A percentile compares a stretch with the other conserved stretches of the same genome.
Conservation (phyloP, 192 early-diverging fungal genomes). For the Gaertneriomyces semiglobifer region DNA sequence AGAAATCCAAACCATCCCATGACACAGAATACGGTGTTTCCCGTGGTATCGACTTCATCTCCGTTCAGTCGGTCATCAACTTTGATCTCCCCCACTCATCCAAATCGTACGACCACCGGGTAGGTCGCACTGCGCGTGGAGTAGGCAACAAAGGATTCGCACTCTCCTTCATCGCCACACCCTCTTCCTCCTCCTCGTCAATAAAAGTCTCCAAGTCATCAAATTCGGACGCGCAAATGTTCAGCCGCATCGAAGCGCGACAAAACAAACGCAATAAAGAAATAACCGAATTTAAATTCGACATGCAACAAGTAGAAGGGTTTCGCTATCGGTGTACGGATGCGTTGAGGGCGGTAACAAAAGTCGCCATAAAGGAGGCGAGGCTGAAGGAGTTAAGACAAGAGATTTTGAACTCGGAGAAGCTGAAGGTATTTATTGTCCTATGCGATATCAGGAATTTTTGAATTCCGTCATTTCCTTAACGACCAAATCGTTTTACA, state of each 20-base stretch:
- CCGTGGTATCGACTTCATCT: constrained; percentile 93
- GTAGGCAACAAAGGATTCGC: constrained; percentile 82
- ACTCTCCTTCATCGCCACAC: constrained; percentile 75
- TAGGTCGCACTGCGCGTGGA: constrained; percentile 92
- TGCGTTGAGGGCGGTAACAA: constrained; percentile 77
- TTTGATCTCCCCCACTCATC: constrained; percentile 91
- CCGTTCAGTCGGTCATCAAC: constrained; percentile 91
- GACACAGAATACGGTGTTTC: constrained; percentile 94
- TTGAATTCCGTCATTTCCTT: not conserved
- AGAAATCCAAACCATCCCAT: constrained; percentile 34
- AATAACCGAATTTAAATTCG: constrained; percentile 81
- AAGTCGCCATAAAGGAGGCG: constrained; percentile 77
- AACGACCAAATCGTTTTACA: not conserved
- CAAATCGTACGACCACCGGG: constrained; percentile 86
- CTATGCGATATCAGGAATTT: not conserved
- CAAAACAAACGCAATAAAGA: constrained; percentile 47
- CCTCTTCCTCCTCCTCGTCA: constrained; percentile 36
- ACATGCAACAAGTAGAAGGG: constrained; percentile 84
- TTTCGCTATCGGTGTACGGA: constrained; percentile 88
- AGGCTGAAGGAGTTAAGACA: constrained; percentile 91
- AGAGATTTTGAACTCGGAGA: constrained; percentile 94
- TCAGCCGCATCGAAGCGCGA: constrained; percentile 69
- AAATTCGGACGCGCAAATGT: constrained; percentile 61
- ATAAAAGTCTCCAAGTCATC: constrained; percentile 17
- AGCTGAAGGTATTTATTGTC: constrained; percentile 63